A percentile compares a stretch with the other conserved stretches of the same genome.
Conservation (phyloP, 495 filamentous ascomycete species). For the Tuber calosporum region DNA sequence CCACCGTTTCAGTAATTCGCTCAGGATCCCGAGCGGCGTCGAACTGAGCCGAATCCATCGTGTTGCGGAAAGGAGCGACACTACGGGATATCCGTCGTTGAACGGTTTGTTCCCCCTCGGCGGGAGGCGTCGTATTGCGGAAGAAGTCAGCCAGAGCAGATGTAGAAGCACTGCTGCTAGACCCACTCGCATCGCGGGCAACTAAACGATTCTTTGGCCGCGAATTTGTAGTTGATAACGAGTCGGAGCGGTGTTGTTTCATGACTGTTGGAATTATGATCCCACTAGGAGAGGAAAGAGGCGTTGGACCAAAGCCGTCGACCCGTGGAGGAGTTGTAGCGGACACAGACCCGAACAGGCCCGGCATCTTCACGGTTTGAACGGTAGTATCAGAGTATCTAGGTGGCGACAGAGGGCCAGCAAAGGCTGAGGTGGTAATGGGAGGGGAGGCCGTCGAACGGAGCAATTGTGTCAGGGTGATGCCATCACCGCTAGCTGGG, state of each 20-base stretch:
- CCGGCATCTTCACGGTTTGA: neutral
- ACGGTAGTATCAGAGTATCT: constrained; percentile 6
- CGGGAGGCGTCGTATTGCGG: constrained; percentile 58
- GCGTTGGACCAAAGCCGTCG: constrained; percentile 10
- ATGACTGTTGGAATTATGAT: constrained; percentile 34
- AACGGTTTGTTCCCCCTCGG: constrained; percentile 20
- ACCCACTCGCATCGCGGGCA: constrained; percentile 38
- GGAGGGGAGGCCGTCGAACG: constrained; percentile 19
- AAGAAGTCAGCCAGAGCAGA: constrained; percentile 93
- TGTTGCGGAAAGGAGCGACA: constrained; percentile 75
- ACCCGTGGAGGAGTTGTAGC: constrained; percentile 12
- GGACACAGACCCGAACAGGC: neutral
- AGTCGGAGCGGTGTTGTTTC: constrained; percentile 34
- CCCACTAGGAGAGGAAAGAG: constrained; percentile 18
- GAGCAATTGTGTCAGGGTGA: constrained; percentile 25
- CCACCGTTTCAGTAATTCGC: neutral
- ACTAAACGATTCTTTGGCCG: constrained; percentile 30
- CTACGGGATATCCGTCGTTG: constrained; percentile 67
- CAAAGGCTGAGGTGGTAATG: constrained; percentile 11
- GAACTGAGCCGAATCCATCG: constrained; percentile 77
- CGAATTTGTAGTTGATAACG: constrained; percentile 13
- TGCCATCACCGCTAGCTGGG: constrained; percentile 19
- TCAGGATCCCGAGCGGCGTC: constrained; percentile 17
- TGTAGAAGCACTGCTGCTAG: constrained; percentile 55
- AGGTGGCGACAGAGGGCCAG: constrained; percentile 12